Base-by-base conservation (phyloP, 257 asterid genomes). In the Ballota nigra region DNA sequence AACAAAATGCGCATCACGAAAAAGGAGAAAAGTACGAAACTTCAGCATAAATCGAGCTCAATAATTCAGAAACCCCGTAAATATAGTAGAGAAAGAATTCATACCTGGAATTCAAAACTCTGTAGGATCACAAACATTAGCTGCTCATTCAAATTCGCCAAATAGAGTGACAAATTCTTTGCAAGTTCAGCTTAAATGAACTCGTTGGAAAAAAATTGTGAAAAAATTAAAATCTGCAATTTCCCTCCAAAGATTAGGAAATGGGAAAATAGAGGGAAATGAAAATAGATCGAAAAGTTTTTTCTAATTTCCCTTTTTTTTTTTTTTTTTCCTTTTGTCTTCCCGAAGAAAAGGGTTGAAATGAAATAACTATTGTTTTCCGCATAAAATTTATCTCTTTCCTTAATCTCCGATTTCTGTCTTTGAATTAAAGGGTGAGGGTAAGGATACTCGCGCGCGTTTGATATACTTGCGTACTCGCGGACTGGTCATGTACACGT, bases 241-340 rank as follows among this genome's bases (percentile, higher is more conserved):
- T 89, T 87, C 93, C 89, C 96, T 82, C 90, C 92, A 78, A 81
- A 75, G 93, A 86, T 79, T 83, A 84, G 78, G 59, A 78, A 69
- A 72, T 52, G 69, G 53, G 18, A 53, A 59, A 76, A 76, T 58
- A 77, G 74, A 77, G 78, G 77, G 80, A 84, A 83, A 79, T 36
- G 83, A 81, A 86, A 85, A 79, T 79, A 80, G 80, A 79, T 73
- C 71, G 78, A 79, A 77, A 1, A n/a, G 6, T 5, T 52, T 83
- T 2, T 71, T 60, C 13, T 66, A 70, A 77, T 63, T 63, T n/a
- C n/a, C n/a, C n/a, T n/a, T 71, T 3, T 33, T 63, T 71, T 4
- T 33, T 72, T 63, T 36, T 1, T 65, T 67, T 53, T 38, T 66
- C 71, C 62, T 41, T 75, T 79, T 67, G 24, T 77, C 29, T 51